Evolutionary conservation across 2,329 filamentous ascomycete species (phyloP), one percentile per base, ranked within the genome.

Genomic region (Penicillium decumbens): DNA sequence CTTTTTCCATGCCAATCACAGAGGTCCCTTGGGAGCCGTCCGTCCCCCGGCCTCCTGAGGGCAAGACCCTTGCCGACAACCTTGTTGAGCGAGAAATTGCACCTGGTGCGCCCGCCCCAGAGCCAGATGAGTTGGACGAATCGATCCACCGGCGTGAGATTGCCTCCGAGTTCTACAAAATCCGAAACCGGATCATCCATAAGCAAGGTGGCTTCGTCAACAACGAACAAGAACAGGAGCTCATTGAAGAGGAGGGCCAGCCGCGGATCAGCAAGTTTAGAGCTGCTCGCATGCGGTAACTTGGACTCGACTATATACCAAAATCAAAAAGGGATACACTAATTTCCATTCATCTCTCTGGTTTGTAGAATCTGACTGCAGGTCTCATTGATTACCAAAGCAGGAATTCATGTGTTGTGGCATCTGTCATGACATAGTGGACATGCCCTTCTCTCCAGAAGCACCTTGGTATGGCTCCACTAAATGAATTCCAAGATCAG

Each of bases 171-270:
- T 95, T 95, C 68, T 87, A 95, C 67, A 83, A 82, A 39, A 77
- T 88, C 68, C 85, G 92, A 18, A 95, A 91, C 65, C 82, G 81
- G 62, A 84, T 95, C 70, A 90, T 96, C 46, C 83, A 89, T 58
- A 80, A 84, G 59, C 83, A 93, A 60, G 90, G 90, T 44, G 90
- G 90, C 3, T 95, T 95, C 67, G 73, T 87, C 60, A 80, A 82
- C 49, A 81, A 89, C 59, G 82, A 87, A 51, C 83, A 89, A 45
- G 80, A 78, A 40, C 80, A 83, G 41, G 79, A 87, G 45, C 81
- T 86, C 1, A 75, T 90, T 46, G 82, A 90, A 42, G 82, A 83
- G 15, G 55, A 65, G 23, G 63, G 62, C 4, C 68, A 62, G 50
- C 38, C 38, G 13, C 71, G 67, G 28, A 63, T 75, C 41, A 77